Evolutionary conservation across 371 early-diverging fungal genomes (phyloP), one percentile per base, ranked within the genome.

Genomic region (Rhizomucor pusillus): DNA sequence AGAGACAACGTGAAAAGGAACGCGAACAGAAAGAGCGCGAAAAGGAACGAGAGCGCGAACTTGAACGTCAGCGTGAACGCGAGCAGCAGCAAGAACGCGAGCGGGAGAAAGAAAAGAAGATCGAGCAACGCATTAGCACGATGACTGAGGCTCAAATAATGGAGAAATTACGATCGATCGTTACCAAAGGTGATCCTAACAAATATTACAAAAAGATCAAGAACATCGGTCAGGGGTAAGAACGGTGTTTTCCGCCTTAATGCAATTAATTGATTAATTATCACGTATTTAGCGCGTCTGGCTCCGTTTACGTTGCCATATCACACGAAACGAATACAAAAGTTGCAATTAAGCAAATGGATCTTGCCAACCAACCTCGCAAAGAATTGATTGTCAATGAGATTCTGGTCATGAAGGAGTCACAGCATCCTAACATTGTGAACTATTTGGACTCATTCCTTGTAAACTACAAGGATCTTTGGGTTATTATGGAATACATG

Each of bases 401-500:
- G 74, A 95, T 98, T 54, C 66, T 90, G 65, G 90, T 97, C 47
- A 97, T 98, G 97, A 91, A 91, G 69, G 96, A 94, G 67, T 88
- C 91, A n/a, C 86, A 85, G 37, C 97, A 98, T 68, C 81, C 83
- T 44, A 98, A 98, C 67, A 94, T 98, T 74, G 95, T 98, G 67
- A 94, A 95, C 71, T 97, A 87, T 66, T 74, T 95, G 36, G 96
- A 97, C 69, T 79, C 90, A 3, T 98, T 90, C 76, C 65, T 98
- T 54, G 86, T 93, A 3, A n/a, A n/a, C n/a, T 19, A 14, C 29
- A n/a, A 20, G 16, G 97, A 96, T 34, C 74, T 98, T 48, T 98
- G 99, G 99, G 95, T 98, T 6, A 88, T 98, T 20, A 95, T 98
- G 95, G 99, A 98, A 75, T 94, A 89, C 75, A 98, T 98, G 98